Percentiles rank a stretch among this genome's conserved stretches.
Evolutionary conservation across 1,139 yeast species (phyloP).

Genomic region (Diutina pseudorugosa): DNA sequence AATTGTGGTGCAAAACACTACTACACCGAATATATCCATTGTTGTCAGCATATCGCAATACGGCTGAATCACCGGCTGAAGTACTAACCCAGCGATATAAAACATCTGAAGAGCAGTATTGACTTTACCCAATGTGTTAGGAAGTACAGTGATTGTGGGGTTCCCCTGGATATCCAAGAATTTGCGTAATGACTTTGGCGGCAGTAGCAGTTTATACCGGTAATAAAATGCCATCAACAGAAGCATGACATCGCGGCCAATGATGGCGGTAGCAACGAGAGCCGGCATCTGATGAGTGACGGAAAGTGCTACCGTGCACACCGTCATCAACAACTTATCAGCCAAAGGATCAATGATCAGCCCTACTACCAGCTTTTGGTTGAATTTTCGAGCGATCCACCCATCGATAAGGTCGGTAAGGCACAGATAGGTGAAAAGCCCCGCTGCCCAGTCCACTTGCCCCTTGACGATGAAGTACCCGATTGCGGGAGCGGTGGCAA

Average conservation of each 20-base stretch:
- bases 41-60: slow-evolving; percentile 7
- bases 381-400: slow-evolving; percentile 68
- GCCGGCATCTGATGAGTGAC: slow-evolving; percentile 56
- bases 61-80: slow-evolving; percentile 41
- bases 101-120: slow-evolving; percentile 91
- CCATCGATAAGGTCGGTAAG: slow-evolving; percentile 91
- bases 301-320: slow-evolving; percentile 69
- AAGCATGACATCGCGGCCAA: slow-evolving; percentile 75
- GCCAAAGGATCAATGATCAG: slow-evolving; percentile 93
- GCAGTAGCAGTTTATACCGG: slow-evolving; percentile 62
- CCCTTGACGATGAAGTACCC: slow-evolving; percentile 66
- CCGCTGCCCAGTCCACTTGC: slow-evolving; percentile 50
- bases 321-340: slow-evolving; percentile 82
- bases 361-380: slow-evolving; percentile 74
- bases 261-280: slow-evolving; percentile 56
- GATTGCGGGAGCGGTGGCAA: slow-evolving; percentile 68
- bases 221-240: slow-evolving; percentile 66
- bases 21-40: slow-evolving; percentile 14
- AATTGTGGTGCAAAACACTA: slow-evolving; percentile 70
- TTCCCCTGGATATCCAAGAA: slow-evolving; percentile 55
- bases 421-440: slow-evolving; percentile 73
- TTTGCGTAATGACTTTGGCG: slow-evolving; percentile 60
- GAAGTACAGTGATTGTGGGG: slow-evolving; percentile 82
- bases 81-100: slow-evolving; percentile 66
- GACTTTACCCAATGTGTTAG: slow-evolving; percentile 76